These are phyloP conservation scores for Diaporthe batatas DNA, from an alignment of 2,329 filamentous ascomycete genomes.

Conservation along the genomic window DNA sequence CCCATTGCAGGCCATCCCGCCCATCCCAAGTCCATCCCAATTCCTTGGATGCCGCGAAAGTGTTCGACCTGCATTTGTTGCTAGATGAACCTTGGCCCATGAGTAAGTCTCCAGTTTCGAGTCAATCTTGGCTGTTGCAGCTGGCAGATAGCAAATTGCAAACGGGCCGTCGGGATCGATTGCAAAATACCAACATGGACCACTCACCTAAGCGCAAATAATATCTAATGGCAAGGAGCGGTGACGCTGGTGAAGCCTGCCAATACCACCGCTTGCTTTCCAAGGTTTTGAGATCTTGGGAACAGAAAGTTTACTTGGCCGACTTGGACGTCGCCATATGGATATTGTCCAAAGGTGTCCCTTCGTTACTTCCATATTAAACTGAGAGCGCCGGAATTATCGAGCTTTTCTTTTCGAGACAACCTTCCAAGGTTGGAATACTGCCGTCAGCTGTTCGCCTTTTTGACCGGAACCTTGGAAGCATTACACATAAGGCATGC, in stretches of 20 bases:
- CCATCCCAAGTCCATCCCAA: neutral
- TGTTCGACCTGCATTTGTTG: neutral
- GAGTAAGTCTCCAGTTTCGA: slow-evolving; percentile 23
- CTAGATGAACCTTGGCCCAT: slow-evolving; percentile 22
- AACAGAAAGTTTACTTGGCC: neutral
- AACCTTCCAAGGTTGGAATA: too few species aligned
- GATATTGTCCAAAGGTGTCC: neutral
- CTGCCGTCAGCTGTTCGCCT: neutral
- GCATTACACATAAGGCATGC: neutral
- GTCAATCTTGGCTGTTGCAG: slow-evolving; percentile 19
- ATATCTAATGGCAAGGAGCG: neutral
- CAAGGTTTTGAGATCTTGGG: neutral
- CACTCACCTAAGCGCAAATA: neutral
- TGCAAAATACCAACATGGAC: neutral
- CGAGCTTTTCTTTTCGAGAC: neutral
- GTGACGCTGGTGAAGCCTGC: neutral
- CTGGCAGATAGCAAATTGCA: slow-evolving; percentile 9
- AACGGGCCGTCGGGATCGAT: slow-evolving; percentile 18
- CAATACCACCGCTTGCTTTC: neutral
- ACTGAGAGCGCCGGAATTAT: too few species aligned
- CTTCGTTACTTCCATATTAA: neutral
- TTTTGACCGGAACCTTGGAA: neutral
- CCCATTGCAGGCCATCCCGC: slow-evolving; percentile 26
- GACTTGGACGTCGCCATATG: neutral
- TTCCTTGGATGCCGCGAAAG: slow-evolving; percentile 26